Evolutionary conservation across 2,329 filamentous ascomycete genomes (phyloP), one percentile per base, ranked within the genome.

Genomic region (Fusarium gaditjirri): DNA sequence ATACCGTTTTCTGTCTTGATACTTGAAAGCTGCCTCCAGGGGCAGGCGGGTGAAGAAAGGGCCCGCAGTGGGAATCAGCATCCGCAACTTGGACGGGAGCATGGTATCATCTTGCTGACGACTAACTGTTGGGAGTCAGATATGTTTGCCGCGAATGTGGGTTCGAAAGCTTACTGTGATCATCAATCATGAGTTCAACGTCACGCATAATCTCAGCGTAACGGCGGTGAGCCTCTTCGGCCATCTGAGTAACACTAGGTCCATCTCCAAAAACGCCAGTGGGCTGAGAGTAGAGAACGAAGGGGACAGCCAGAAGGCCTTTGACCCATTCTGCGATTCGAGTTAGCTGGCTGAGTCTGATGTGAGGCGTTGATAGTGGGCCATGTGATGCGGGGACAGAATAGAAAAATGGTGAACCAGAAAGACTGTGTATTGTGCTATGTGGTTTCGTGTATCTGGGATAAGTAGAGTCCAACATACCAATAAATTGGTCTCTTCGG

Each of bases 161-260:
- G 36, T 29, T 25, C 31, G 53, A 59, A 27, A 31, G 73, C 84
- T 68, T 78, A 95, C 93, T 97, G 82, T 98, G 95, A 78, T 98
- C 95, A 73, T 94, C 91, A 76, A 99, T 92, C 83, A 99, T 92
- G 61, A 89, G 86, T 82, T 99, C 96, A 4, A 99, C 93, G 81
- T 98, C 96, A 68, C 91, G 89, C 89, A 98, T 94, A 77, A 98
- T 98, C 82, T 99, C 95, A 52, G 93, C 93, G 83, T 98, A 99
- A 70, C 96, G 91, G 62, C 93, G 88, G 78, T 96, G 94, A 31
- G 95, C 93, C 78, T 93, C 92, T 64, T 90, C 89, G 8, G 93
- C 93, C 86, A 95, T 94, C 64, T 91, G 88, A 47, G 88, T 84
- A 55, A 95, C 88, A 61, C 86, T 88, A 60, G 88, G 85, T 68